A percentile compares a stretch with the other conserved stretches of the same genome.
Evolutionary conservation across 306 rosid species (phyloP).

Genomic region (Fagus sylvatica): DNA sequence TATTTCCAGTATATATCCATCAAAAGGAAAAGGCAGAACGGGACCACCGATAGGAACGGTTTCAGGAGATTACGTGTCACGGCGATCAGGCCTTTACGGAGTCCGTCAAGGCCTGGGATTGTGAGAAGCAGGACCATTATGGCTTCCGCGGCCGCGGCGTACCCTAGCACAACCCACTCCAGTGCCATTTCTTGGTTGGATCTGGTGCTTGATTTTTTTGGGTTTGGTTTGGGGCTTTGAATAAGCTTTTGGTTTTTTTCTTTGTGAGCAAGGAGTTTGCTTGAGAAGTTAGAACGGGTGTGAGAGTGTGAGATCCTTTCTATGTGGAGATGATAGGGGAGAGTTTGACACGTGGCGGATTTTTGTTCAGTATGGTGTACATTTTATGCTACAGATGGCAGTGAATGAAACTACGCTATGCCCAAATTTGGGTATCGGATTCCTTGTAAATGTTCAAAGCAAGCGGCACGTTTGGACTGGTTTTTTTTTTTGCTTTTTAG

Average conservation of each 20-base stretch:
- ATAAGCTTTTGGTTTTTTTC: neutral
- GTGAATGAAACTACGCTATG: no score
- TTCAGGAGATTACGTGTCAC: conserved; percentile 87
- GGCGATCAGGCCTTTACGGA: conserved; percentile 83
- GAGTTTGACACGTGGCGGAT: no score
- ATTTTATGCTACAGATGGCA: no score
- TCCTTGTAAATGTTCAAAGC: no score
- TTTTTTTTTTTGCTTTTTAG: no score
- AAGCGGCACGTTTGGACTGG: no score
- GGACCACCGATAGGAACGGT: conserved; percentile 93
- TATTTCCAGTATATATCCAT: conserved; percentile 99
- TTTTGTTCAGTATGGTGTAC: no score
- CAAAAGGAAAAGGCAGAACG: conserved; percentile 83
- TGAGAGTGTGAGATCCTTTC: neutral
- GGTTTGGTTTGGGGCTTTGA: neutral
- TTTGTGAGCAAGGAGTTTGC: neutral
- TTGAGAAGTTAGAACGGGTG: neutral
- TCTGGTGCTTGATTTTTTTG: neutral
- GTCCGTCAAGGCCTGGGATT: conserved; percentile 81
- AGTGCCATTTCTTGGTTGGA: conserved; percentile 62
- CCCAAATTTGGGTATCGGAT: no score
- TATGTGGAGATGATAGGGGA: no score
- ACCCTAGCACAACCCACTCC: conserved; percentile 95
- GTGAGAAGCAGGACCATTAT: conserved; percentile 94
- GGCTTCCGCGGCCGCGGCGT: conserved; percentile 96